phyloP scores from a whole-genome alignment of 345 rosid species.

The Eucalyptus marginata region DNA sequence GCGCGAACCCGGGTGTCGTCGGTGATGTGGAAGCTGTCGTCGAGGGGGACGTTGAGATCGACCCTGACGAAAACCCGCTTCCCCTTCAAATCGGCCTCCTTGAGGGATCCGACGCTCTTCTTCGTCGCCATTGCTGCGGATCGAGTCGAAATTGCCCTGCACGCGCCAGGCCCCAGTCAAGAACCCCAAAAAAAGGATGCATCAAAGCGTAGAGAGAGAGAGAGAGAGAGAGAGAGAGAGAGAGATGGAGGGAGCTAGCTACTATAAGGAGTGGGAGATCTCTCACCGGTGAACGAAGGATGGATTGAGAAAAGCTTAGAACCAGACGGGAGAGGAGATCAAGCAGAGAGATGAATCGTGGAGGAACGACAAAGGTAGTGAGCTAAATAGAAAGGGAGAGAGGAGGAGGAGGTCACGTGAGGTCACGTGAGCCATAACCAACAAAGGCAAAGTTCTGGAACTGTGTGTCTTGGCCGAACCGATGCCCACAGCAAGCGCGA shows the following conservation, averaged over 20 bases:
- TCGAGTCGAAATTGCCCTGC: background rate
- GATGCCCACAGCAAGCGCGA: background rate
- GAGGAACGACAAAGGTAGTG: background rate
- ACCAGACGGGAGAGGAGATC: background rate
- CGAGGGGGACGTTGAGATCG: slow-evolving; percentile 51
- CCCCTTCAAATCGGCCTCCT: slow-evolving; percentile 54
- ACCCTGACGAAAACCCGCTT: slow-evolving; percentile 56
- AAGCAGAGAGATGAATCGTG: background rate
- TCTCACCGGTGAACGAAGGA: background rate
- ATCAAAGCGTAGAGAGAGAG: background rate
- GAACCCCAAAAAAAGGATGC: background rate
- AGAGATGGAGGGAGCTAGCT: background rate
- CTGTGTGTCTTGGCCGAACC: background rate
- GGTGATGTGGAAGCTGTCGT: slow-evolving; percentile 33
- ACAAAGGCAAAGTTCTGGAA: background rate
- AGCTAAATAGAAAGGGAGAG: background rate
- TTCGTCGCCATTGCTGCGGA: slow-evolving; percentile 23
- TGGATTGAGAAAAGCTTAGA: background rate
- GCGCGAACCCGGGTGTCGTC: slow-evolving; percentile 44
- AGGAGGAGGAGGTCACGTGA: background rate
- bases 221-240: background rate
- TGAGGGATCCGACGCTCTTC: slow-evolving; percentile 37
- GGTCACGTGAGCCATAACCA: background rate
- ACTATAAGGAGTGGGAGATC: background rate
- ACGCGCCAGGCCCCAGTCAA: background rate